These are phyloP conservation scores for Yamadazyma sp. DNA, from an alignment of 1,139 yeast genomes.

Conservation along the genomic window DNA sequence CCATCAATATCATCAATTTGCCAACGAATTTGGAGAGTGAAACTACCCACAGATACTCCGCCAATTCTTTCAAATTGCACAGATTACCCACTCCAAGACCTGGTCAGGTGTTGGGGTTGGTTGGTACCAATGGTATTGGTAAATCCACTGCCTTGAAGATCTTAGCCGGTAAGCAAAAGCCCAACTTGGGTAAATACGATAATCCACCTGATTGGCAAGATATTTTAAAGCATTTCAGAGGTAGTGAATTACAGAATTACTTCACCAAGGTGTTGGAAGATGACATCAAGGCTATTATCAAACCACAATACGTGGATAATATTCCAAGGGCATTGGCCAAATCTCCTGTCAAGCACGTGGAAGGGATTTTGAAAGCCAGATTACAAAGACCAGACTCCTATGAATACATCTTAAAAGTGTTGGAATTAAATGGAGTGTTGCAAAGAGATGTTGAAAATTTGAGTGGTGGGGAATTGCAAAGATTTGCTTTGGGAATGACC, in stretches of 20 bases:
- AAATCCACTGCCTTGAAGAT: slow-evolving; percentile 97
- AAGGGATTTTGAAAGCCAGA: slow-evolving; percentile 74
- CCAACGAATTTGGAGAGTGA: slow-evolving; percentile 92
- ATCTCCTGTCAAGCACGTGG: slow-evolving; percentile 86
- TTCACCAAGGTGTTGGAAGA: slow-evolving; percentile 94
- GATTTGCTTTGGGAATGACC: slow-evolving; percentile 97
- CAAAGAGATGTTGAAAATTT: slow-evolving; percentile 84
- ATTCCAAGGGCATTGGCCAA: slow-evolving; percentile 90
- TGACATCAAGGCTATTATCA: slow-evolving; percentile 88
- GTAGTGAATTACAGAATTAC: slow-evolving; percentile 94
- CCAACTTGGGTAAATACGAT: slow-evolving; percentile 89
- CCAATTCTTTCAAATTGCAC: slow-evolving; percentile 95
- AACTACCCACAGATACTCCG: slow-evolving; percentile 96
- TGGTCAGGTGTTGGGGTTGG: slow-evolving; percentile 96
- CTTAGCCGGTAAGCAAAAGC: slow-evolving; percentile 97
- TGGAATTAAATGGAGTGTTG: slow-evolving; percentile 74
- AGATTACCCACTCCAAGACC: slow-evolving; percentile 98
- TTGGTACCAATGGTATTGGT: slow-evolving; percentile 99
- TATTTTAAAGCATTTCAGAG: slow-evolving; percentile 86
- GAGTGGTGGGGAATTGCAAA: slow-evolving; percentile 98
- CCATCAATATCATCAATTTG: slow-evolving; percentile 89
- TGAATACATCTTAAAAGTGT: slow-evolving; percentile 60
- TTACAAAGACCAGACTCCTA: slow-evolving; percentile 63
- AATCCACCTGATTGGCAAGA: slow-evolving; percentile 98
- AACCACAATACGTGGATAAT: slow-evolving; percentile 97